Evolutionary conservation across 306 rosid species (phyloP), one percentile per base, ranked within the genome.

Genomic region (Malus orientalis): DNA sequence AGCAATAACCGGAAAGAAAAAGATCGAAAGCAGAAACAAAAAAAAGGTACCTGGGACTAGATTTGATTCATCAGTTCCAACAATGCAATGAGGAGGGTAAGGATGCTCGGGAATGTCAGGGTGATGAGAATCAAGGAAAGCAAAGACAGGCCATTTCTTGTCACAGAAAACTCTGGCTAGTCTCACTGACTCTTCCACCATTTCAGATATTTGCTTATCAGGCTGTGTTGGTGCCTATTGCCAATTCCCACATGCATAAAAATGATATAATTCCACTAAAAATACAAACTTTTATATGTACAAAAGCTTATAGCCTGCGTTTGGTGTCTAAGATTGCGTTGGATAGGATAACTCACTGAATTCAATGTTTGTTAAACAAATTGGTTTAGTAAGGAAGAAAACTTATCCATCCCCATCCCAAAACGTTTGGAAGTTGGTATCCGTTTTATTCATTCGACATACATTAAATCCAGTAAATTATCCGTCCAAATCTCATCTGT

Each of bases 51-150:
- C 97, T 58, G 97, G 89, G 82, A 95, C 92, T 33, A 92, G 86
- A 11, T 89, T 87, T 53, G 85, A 70, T 83, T 95, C 98, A 38
- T 90, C 82, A 7, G 97, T 81, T 73, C 98, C 98, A 30, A 74
- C 77, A 77, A 95, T 80, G 73, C 97, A 95, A 79, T 95, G 97
- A 36, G 90, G 87, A 75, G 97, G 98, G 89, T 88, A 95, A 42
- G 98, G 98, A 59, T 74, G 86, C 73, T 95, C 98, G 1, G 96
- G 98, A 74, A 85, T 53, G 45, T 92, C 88, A 0, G 93, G 97
- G 67, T 90, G 92, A 78, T 95, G 98, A 18, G 81, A 64, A 84
- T 95, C 98, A 40, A 89, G 78, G 57, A 86, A 90, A 74, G 91
- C 98, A 45, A 88, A 85, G 80, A 92, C 86, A 9, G 97, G 97